Conservation (phyloP, 2,329 filamentous ascomycete genomes). For the Pseudogymnoascus sp. region DNA sequence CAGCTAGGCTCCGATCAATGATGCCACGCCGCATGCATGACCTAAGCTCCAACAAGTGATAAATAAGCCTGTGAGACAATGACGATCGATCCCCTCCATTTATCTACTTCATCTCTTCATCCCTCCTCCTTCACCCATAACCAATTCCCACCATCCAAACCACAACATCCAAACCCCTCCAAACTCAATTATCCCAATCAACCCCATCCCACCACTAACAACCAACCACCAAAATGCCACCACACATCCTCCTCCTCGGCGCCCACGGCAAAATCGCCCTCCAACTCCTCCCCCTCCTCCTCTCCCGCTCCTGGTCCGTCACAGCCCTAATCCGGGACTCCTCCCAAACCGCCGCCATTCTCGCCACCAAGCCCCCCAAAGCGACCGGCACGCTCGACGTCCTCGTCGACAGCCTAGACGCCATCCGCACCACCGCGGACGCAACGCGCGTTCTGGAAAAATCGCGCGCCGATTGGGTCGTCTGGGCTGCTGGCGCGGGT, state of each 20-base stretch:
- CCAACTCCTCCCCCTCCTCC: constrained; percentile 65
- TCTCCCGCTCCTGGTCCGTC: constrained; percentile 66
- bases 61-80: background rate
- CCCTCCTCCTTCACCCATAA: background rate
- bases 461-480: constrained; percentile 55
- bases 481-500: constrained; percentile 58
- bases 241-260: constrained; percentile 63
- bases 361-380: constrained; percentile 40
- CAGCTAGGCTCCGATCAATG: background rate
- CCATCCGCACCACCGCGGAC: constrained; percentile 53
- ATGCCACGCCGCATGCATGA: background rate
- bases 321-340: constrained; percentile 68
- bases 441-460: constrained; percentile 54
- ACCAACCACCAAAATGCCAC: constrained; percentile 3
- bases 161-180: background rate
- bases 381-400: constrained; percentile 50
- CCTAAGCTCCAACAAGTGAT: background rate
- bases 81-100: background rate
- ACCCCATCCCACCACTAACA: background rate
- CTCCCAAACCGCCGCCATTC: constrained; percentile 57
- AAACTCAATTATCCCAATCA: background rate
- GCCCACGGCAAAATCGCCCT: constrained; percentile 75
- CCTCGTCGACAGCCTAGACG: constrained; percentile 61
- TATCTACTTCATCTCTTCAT: background rate
- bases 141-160: background rate